Conservation (phyloP, 441 rosid genomes). For the Gossypium gossypioides region DNA sequence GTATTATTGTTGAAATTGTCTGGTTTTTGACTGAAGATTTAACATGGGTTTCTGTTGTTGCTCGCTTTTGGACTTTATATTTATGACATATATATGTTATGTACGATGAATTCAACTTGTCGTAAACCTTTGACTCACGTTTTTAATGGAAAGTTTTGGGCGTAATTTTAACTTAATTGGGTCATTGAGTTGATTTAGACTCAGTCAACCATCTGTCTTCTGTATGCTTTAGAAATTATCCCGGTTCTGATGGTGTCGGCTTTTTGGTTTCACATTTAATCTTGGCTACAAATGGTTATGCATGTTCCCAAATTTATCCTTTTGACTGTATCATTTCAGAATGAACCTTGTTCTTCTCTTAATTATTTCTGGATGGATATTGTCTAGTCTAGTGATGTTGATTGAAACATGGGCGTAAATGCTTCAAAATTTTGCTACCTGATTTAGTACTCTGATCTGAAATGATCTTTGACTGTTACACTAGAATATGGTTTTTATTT, state of each 20-base stretch:
- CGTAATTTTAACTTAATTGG: neutral
- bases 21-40: slow-evolving; percentile 26
- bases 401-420: neutral
- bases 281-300: neutral
- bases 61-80: slow-evolving; percentile 16
- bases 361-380: neutral
- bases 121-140: neutral
- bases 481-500: neutral
- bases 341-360: neutral
- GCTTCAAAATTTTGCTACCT: neutral
- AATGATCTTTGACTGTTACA: neutral
- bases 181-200: neutral
- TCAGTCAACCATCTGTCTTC: slow-evolving; percentile 6
- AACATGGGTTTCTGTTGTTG: slow-evolving; percentile 28
- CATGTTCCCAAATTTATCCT: neutral
- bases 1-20: slow-evolving; percentile 11
- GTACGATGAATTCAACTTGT: slow-evolving; percentile 10
- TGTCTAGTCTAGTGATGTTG: slow-evolving; percentile 1
- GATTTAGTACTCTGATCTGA: neutral
- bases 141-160: neutral
- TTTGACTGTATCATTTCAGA: neutral
- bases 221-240: neutral
- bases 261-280: slow-evolving; percentile 1
- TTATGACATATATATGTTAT: neutral
- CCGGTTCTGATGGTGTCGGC: neutral